Evolutionary conservation across 306 rosid genomes (phyloP).

Genomic region (Argentina anserina): DNA sequence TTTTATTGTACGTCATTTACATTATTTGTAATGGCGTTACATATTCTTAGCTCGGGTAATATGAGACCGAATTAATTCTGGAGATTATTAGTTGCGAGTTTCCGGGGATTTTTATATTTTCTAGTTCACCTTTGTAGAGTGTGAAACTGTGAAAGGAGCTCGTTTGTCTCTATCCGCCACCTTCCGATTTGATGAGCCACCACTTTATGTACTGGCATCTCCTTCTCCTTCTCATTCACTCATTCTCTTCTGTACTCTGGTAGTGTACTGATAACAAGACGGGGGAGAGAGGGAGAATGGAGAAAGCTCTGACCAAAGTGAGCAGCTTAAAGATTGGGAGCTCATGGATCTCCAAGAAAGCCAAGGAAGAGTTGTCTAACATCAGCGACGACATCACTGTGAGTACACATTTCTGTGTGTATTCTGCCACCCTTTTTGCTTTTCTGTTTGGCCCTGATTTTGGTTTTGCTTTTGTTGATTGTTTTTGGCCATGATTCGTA

Average conservation of each 20-base stretch:
- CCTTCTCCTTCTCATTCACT: background rate
- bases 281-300: slow-evolving; percentile 46
- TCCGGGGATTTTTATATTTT: background rate
- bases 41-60: too few relatives aligned
- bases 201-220: background rate
- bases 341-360: slow-evolving; percentile 89
- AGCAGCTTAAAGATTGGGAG: slow-evolving; percentile 74
- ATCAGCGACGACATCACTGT: slow-evolving; percentile 74
- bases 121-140: background rate
- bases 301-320: slow-evolving; percentile 87
- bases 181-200: slow-evolving; percentile 23
- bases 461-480: slow-evolving; percentile 1
- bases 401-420: slow-evolving; percentile 20
- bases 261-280: background rate
- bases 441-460: background rate
- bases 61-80: background rate
- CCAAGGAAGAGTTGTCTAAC: slow-evolving; percentile 80
- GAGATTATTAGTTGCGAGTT: background rate
- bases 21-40: too few relatives aligned
- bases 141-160: slow-evolving; percentile 28
- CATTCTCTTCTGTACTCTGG: background rate
- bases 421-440: slow-evolving; percentile 6
- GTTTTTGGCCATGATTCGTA: slow-evolving; percentile 9
- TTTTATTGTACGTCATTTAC: too few relatives aligned
- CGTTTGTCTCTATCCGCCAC: slow-evolving; percentile 45